Evolutionary conservation across 768 basidiomycete species (phyloP), one percentile per base, ranked within the genome.

Genomic region (Suillus tomentosus): DNA sequence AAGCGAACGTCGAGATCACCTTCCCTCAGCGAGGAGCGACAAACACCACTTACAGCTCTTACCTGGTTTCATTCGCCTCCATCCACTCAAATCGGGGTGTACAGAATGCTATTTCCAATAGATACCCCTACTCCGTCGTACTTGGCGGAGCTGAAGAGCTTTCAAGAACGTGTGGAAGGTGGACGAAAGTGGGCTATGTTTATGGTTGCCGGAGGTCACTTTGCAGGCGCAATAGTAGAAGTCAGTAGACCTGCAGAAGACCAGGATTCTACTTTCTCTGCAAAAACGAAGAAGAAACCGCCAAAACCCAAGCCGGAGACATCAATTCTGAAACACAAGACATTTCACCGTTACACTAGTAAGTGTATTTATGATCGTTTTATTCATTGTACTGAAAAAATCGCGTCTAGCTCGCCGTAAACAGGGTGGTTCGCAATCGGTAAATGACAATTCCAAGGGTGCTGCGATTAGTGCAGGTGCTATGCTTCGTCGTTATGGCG

Each of bases 321-420:
- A 0, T 94, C 95, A 71, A 85, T 99, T 1, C 67, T 99, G 48
- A 80, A 82, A 67, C 94, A 95, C 71, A 99, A 99, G 77, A 99
- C 97, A 2, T 99, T 98, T 74, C 97, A 99, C 76, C 89, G 97
- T 1, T 99, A 99, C 75, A 99, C 97, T 0, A 99, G 96, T 97
- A 68, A 69, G 93, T 83, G 42, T n/a, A 15, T 3, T 15, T 4
- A 24, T 53, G 3, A 60, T 45, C 27, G 34, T n/a, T 27, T 14
- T 47, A 43, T 24, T 31, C 19, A 22, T 54, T 36, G 34, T 36
- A 37, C 60, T 65, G 67, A 70, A 60, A 37, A 70, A 60, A n/a
- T 51, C 14, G 22, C 39, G n/a, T 9, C 14, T 24, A 99, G 96
- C 97, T 39, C 94, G 97, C 67, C 84, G 94, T 68, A 99, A 99